Evolutionary conservation across 2,329 filamentous ascomycete species (phyloP).

Genomic region (Knufia petricola): DNA sequence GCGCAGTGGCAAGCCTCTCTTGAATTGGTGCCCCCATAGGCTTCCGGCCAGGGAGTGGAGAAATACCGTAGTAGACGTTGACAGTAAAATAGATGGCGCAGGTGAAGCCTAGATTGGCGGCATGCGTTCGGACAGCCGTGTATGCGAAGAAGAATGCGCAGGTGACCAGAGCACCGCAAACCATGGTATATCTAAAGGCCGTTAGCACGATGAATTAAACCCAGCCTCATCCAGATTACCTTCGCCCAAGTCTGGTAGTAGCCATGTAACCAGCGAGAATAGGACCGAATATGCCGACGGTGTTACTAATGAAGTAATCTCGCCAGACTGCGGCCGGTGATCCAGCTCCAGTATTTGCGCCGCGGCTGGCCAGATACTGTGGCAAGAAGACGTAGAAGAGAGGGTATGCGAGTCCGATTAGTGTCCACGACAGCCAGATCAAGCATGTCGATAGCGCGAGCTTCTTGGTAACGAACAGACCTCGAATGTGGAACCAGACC

Average conservation of each 20-base stretch:
- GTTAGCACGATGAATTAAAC: not conserved
- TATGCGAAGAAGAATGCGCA: conserved; percentile 69
- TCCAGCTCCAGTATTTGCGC: conserved; percentile 61
- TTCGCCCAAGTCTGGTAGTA: conserved; percentile 52
- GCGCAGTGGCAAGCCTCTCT: too few species aligned
- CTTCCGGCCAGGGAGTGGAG: too few species aligned
- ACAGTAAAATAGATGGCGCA: conserved; percentile 62
- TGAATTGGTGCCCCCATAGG: too few species aligned
- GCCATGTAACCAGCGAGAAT: conserved; percentile 61
- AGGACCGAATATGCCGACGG: conserved; percentile 63
- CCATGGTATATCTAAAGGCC: conserved; percentile 62
- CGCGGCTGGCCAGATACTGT: conserved; percentile 41
- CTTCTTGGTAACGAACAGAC: conserved; percentile 57
- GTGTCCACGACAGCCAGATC: conserved; percentile 64
- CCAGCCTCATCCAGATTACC: not conserved
- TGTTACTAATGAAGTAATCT: conserved; percentile 68
- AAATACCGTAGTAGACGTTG: conserved; percentile 52
- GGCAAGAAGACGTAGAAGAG: conserved; percentile 63
- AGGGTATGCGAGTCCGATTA: conserved; percentile 51
- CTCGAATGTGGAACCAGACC: conserved; percentile 45
- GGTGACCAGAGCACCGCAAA: conserved; percentile 54
- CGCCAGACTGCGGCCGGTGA: conserved; percentile 67
- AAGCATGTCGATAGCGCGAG: conserved; percentile 44
- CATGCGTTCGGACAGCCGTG: conserved; percentile 53
- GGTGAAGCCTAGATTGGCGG: conserved; percentile 58